Evolutionary conservation across 306 rosid genomes (phyloP), one percentile per base, ranked within the genome.

Genomic region (Trifolium pratense): DNA sequence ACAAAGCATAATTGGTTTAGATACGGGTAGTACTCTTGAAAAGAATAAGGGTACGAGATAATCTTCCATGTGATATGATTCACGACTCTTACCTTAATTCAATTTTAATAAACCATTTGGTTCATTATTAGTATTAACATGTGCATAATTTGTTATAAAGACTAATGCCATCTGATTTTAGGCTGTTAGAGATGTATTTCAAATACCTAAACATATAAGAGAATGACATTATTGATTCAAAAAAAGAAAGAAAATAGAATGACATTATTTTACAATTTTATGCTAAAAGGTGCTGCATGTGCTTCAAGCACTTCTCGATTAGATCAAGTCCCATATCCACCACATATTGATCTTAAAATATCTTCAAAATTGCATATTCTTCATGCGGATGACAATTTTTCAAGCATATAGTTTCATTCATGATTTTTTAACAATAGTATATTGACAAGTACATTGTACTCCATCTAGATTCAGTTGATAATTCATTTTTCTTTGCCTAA

Each of bases 391-490:
- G 43, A 59, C 55, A 31, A 43, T 68, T 63, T 81, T 73, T 36
- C 62, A 78, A 64, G 15, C 75, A 5, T 63, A 61, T 73, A 64
- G 34, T 76, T 66, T 61, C 32, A 65, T 68, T 76, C 70, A 76
- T 17, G 37, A 79, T 75, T 65, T 70, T 66, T 74, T 18, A 59
- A 65, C 68, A 49, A 79, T 66, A 83, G 53, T 81, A 71, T 84
- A 83, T 78, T 85, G 68, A 64, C 21, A 71, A 74, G 57, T 53
- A 85, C 16, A 74, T 36, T 78, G 59, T 55, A 87, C 88, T 87
- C 82, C 78, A 78, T 74, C 85, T 69, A 85, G 79, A 79, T 85
- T 85, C 87, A 85, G 39, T 37, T 66, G 5, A 75, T 58, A 43
- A 71, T 21, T 58, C 43, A 8, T 34, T 23, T 53, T 74, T 69